A percentile compares a stretch with the other conserved stretches of the same genome.
phyloP scores from a whole-genome alignment of 441 rosid species.

The Cnidoscolus chayamansa region DNA sequence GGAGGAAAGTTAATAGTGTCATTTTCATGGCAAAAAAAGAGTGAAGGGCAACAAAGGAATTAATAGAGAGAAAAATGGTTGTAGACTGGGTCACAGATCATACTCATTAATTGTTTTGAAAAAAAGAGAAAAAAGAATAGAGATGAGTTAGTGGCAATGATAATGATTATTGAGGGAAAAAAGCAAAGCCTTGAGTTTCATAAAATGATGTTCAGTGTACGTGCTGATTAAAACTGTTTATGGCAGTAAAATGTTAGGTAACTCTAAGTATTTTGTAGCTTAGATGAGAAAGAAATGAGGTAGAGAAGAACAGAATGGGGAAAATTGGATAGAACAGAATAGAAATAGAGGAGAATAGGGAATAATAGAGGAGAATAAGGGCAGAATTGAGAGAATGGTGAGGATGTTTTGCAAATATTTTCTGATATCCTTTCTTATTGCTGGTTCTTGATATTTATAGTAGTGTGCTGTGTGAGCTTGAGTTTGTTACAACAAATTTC shows the following conservation, averaged over 20 bases:
- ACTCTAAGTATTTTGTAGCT: no score
- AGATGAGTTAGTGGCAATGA: constrained; percentile 1
- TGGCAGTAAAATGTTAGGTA: neutral
- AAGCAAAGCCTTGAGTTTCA: neutral
- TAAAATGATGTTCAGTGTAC: neutral
- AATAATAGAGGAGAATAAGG: no score
- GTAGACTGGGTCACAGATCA: neutral
- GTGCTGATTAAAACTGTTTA: neutral
- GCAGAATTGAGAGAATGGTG: no score
- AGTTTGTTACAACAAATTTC: no score
- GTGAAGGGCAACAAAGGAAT: neutral
- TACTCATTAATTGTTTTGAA: neutral
- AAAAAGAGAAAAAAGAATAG: neutral
- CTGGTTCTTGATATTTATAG: no score
- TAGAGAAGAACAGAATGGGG: no score
- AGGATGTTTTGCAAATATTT: no score
- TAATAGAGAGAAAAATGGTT: neutral
- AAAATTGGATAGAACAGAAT: no score
- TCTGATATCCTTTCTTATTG: no score
- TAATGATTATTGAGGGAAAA: constrained; percentile 13
- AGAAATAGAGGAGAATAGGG: no score
- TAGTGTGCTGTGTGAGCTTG: no score
- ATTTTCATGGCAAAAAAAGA: constrained; percentile 1
- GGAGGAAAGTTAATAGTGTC: neutral
- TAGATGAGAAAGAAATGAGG: no score